Evolutionary conservation across 805 yeast genomes (phyloP), one percentile per base, ranked within the genome.

Genomic region (Brettanomyces naardenensis): DNA sequence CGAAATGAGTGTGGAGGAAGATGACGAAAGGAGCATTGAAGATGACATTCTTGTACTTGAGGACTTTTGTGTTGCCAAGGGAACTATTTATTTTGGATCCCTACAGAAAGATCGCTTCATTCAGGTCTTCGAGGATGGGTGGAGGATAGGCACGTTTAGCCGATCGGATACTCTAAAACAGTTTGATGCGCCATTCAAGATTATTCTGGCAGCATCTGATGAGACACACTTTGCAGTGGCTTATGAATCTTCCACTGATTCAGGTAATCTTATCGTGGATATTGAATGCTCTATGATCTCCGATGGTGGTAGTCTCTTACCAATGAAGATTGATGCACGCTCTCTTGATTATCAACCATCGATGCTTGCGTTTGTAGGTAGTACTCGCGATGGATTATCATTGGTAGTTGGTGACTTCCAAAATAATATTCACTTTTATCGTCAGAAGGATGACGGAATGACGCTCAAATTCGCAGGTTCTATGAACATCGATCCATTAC

Each of bases 81-180:
- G 32, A 28, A 52, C 54, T 2, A 17, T 49, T 4, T 37, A 41
- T 4, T 46, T 49, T 35, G 33, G 35, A 4, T 20, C 28, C 17
- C 26, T 48, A 2, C 28, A 26, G 2, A 29, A 34, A 19, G 41
- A 37, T 4, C 31, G 25, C 4, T 52, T 39, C 25, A 36, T 53
- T 6, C 59, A 53, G 33, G 40, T 54, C 18, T 22, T 44, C 13
- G 48, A 44, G 28, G 30, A 40, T 19, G 46, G 51, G 0, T 49
- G 53, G 56, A 43, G 54, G 37, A 38, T 49, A 4, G 55, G 56
- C 3, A 33, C 33, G 13, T 45, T 49, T 31, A 31, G 38, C 2
- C 21, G 38, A 9, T 19, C 29, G 7, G 39, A 38, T 11, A 21
- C 35, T 1, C 19, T 48, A n/a, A 20, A n/a, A 4, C 10, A 18